Evolutionary conservation across 345 rosid genomes (phyloP), one percentile per base, ranked within the genome.

Genomic region (Populus pruinosa): DNA sequence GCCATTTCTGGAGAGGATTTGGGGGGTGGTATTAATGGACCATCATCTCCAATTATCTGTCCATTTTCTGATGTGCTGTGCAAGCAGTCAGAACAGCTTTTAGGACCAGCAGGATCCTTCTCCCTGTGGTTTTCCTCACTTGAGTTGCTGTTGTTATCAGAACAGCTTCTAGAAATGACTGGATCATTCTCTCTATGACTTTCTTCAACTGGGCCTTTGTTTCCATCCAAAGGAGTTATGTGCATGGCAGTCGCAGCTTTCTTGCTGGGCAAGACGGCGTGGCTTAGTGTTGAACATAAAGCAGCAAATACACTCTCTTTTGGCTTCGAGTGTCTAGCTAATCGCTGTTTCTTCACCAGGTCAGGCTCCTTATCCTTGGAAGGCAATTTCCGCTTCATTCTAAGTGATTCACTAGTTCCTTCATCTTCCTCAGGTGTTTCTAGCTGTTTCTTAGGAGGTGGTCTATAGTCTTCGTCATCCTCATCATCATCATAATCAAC

Each of bases 401-500:
- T 78, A 33, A 89, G 82, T 14, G 87, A 73, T 82, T 87, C 97
- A 83, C 90, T 79, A 73, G 79, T 80, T 78, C 90, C 97, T 80
- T 85, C 90, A 79, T 94, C 99, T 20, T 90, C 97, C 75, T 89
- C 91, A 2, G 81, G 79, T 23, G 73, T 77, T 82, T 86, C 97
- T 17, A 83, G 76, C 73, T 88, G 94, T 87, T 89, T 94, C 86
- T 82, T 85, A 8, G 94, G 97, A 62, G 98, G 97, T n/a, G 98
- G 97, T 75, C 84, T 90, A 80, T 90, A 92, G 77, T 91, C 96
- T 76, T 90, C 96, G n/a, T 96, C 99, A 62, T 94, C 99, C 49
- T 93, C 97, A 41, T 96, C 99, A n/a, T 94, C 97, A 12, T 92
- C 99, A 64, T 96, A 96, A 83, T 96, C 99, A 77, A 96, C 99